Percentiles rank a stretch among this genome's conserved stretches.
Conservation (phyloP, 75 land plant genomes). For the Selaginella tamariscina region DNA sequence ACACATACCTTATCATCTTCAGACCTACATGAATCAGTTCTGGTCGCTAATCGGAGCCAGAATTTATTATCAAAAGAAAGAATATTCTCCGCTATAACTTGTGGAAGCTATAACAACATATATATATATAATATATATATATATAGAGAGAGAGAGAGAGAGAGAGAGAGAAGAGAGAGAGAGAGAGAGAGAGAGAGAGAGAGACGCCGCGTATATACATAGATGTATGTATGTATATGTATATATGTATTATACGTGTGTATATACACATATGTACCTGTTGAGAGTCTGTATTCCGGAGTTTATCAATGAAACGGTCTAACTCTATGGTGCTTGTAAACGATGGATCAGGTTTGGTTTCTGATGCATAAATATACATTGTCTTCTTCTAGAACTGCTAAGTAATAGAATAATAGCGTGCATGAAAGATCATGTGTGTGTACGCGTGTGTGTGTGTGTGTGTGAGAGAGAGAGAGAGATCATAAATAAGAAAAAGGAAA, state of each 20-base stretch:
- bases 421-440: no score
- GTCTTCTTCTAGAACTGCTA: no score
- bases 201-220: background rate
- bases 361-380: constrained; percentile 40
- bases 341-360: constrained; percentile 46
- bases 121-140: background rate
- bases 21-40: constrained; percentile 69
- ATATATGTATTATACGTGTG: no score
- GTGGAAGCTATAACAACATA: constrained; percentile 46
- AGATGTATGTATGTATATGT: background rate
- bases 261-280: constrained; percentile 36
- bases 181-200: no score
- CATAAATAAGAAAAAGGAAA: background rate
- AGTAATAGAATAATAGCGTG: no score
- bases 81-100: constrained; percentile 77
- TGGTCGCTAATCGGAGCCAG: constrained; percentile 87
- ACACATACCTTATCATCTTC: constrained; percentile 78
- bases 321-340: constrained; percentile 70
- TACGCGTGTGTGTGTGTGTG: no score
- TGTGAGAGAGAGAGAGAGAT: no score
- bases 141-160: background rate
- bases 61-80: constrained; percentile 71
- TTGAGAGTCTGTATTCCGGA: constrained; percentile 44
- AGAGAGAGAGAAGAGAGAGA: no score
- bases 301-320: constrained; percentile 69